phyloP scores from a whole-genome alignment of 495 filamentous ascomycete genomes.

The Xylaria cubensis region DNA sequence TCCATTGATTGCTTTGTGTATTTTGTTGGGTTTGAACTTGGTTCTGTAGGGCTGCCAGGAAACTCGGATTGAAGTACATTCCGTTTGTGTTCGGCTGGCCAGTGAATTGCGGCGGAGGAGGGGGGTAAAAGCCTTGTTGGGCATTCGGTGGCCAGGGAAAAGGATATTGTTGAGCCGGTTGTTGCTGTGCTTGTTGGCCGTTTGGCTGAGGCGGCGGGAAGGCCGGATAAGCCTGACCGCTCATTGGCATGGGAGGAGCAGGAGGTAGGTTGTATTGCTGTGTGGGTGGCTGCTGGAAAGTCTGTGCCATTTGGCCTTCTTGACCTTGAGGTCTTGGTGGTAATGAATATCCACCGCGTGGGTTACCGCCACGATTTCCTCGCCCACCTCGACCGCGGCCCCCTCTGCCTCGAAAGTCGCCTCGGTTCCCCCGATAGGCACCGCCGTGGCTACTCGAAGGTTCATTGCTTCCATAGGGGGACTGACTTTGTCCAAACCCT shows the following conservation, averaged over 20 bases:
- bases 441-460: constrained; percentile 33
- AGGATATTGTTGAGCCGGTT: constrained; percentile 29
- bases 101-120: constrained; percentile 38
- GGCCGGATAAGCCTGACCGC: constrained; percentile 29
- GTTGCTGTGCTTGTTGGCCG: constrained; percentile 32
- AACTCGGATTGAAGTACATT: constrained; percentile 68
- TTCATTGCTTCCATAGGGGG: constrained; percentile 38
- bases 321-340: constrained; percentile 40
- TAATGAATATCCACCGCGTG: constrained; percentile 45
- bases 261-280: constrained; percentile 35
- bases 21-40: constrained; percentile 51
- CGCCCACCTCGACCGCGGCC: constrained; percentile 54
- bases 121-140: constrained; percentile 37
- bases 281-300: constrained; percentile 37
- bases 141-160: constrained; percentile 38
- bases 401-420: constrained; percentile 48
- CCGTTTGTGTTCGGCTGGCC: constrained; percentile 32
- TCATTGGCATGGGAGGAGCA: constrained; percentile 27
- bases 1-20: constrained; percentile 53
- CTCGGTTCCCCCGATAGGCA: constrained; percentile 50
- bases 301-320: constrained; percentile 28
- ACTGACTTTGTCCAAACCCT: constrained; percentile 54
- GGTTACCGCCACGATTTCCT: constrained; percentile 40
- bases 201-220: constrained; percentile 32
- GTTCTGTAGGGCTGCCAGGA: constrained; percentile 58